Percentiles rank a stretch among this genome's conserved stretches.
phyloP scores from a whole-genome alignment of 257 asterid species.

The Solanum chilense region DNA sequence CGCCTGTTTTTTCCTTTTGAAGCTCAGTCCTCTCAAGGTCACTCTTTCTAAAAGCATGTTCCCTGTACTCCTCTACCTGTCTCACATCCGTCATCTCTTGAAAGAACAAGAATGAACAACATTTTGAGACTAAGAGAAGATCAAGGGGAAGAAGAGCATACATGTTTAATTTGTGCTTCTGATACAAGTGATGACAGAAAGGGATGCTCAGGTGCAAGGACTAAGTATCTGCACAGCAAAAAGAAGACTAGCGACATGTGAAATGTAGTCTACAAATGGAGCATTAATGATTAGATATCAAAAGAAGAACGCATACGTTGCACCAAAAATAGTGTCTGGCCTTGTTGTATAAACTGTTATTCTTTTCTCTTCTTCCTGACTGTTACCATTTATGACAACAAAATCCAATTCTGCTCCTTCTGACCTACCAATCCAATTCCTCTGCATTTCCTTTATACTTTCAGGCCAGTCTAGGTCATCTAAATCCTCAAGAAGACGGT shows the following conservation, averaged over 20 bases:
- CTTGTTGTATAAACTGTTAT: constrained; percentile 87
- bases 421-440: constrained; percentile 98
- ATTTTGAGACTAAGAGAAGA: neutral
- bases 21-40: constrained; percentile 97
- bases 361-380: constrained; percentile 35
- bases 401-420: constrained; percentile 94
- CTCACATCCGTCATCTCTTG: constrained; percentile 5
- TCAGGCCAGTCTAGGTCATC: constrained; percentile 99
- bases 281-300: neutral
- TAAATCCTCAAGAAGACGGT: constrained; percentile 93
- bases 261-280: neutral
- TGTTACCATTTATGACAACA: constrained; percentile 28
- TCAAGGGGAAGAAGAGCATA: constrained; percentile 21
- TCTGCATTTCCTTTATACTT: constrained; percentile 97
- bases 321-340: constrained; percentile 96
- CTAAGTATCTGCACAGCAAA: constrained; percentile 57
- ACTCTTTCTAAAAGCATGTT: constrained; percentile 82
- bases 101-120: constrained; percentile 1
- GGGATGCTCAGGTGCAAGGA: constrained; percentile 87
- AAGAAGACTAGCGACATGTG: neutral
- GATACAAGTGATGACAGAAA: constrained; percentile 59
- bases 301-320: constrained; percentile 51
- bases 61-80: constrained; percentile 86
- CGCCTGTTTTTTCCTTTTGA: constrained; percentile 93
- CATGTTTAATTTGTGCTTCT: constrained; percentile 51